Conservation (phyloP, 164 flowering plant species). For the Pachysandra terminalis region DNA sequence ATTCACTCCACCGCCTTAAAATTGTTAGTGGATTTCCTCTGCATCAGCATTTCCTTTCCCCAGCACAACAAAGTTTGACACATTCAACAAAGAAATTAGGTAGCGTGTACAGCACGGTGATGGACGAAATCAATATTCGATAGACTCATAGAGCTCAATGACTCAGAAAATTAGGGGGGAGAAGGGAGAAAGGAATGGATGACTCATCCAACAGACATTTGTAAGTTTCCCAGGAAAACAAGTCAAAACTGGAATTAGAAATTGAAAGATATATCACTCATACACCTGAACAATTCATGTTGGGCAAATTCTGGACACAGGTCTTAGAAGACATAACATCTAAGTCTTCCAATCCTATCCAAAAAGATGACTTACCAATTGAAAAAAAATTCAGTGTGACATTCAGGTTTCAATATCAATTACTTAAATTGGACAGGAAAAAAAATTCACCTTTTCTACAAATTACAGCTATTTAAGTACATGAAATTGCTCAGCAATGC, state of each 20-base stretch:
- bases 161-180: not conserved
- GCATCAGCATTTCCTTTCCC: not conserved
- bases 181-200: not conserved
- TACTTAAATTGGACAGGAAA: not conserved
- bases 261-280: no score
- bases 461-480: not conserved
- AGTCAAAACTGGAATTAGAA: not conserved
- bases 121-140: no score
- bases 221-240: not conserved
- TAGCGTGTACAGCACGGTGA: not conserved
- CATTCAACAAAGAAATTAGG: not conserved
- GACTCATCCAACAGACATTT: not conserved
- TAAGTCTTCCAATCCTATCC: not conserved
- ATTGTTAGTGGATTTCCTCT: not conserved
- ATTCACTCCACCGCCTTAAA: not conserved
- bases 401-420: not conserved
- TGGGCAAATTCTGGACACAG: not conserved
- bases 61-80: not conserved
- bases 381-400: not conserved
- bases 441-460: no score
- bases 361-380: no score
- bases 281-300: no score
- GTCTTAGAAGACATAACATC: not conserved
- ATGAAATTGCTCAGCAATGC: not conserved
- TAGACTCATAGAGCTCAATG: not conserved